Evolutionary conservation across 2,329 filamentous ascomycete genomes (phyloP), one percentile per base, ranked within the genome.

Genomic region (Verticillium nubilum): DNA sequence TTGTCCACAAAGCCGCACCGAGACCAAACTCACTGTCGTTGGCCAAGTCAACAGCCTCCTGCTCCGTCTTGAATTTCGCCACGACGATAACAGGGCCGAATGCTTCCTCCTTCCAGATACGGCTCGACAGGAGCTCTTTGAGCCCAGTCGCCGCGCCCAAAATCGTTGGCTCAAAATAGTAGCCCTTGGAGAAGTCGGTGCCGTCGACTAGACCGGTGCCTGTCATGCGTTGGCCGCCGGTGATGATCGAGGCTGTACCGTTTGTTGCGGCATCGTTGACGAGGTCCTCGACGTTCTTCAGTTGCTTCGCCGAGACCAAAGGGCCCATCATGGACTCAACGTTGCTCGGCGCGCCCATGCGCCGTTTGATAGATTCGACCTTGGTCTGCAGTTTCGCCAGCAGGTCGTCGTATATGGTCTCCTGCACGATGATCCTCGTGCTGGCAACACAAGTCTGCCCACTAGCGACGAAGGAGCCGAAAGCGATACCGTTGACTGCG

Each of bases 151-250:
- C 74, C 0, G 70, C 68, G 19, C 42, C 42, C 27, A 97, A 81
- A 2, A 97, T 83, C 0, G 92, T 96, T 0, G 91, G 91, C 56
- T 89, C 82, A 74, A 87, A 96, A 77, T 91, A 97, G 72, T 92
- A 92, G 2, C 84, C 79, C 73, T 78, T 79, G 0, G 74, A 72
- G 28, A 86, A 79, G 55, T 85, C 78, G 1, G 73, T 78, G 1
- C 72, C 76, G 62, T 86, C 82, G 0, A 86, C 71, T 0, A 66
- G 25, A 19, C 84, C 85, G 1, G 33, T 65, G 1, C 80, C 78
- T 3, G 61, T 70, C 70, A 86, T 76, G 26, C 80, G 74, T 31
- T 73, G 65, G 0, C 83, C 84, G 5, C 86, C 80, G 12, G 66
- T 71, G 0, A 78, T 58, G 2, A 70, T 71, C 4, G 63, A 66